phyloP scores from a whole-genome alignment of 345 rosid species.

The Adansonia digitata region DNA sequence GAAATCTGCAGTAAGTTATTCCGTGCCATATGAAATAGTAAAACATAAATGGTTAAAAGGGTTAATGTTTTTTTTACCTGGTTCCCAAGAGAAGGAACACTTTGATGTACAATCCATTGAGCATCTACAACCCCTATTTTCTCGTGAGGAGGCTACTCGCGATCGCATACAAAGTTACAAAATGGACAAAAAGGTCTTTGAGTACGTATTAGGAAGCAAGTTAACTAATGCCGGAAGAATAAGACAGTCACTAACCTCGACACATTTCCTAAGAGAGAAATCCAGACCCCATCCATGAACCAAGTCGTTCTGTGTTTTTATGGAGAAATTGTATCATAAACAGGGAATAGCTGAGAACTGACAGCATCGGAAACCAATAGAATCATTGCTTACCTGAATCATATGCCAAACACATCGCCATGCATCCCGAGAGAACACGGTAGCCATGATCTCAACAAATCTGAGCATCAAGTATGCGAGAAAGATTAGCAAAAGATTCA shows the following conservation, averaged over 20 bases:
- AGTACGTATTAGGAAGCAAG: not conserved
- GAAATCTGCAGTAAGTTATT: not conserved
- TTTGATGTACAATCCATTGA: conserved; percentile 64
- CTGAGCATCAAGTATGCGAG: conserved; percentile 30
- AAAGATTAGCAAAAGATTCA: not conserved
- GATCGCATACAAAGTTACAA: not conserved
- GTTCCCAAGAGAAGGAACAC: conserved; percentile 66
- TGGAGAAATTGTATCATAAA: not conserved
- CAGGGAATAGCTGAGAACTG: not conserved
- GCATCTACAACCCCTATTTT: conserved; percentile 72
- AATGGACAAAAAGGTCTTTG: not conserved
- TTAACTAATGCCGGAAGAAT: conserved; percentile 2
- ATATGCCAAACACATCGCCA: conserved; percentile 98
- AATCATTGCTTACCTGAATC: conserved; percentile 57
- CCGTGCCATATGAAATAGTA: not conserved
- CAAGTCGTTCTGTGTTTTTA: conserved; percentile 55
- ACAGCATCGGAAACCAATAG: not conserved
- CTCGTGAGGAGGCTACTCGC: conserved; percentile 54
- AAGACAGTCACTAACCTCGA: conserved; percentile 38
- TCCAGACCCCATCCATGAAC: conserved; percentile 83
- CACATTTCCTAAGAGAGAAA: conserved; percentile 62
- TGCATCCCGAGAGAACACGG: conserved; percentile 85
- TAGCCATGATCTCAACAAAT: conserved; percentile 97
- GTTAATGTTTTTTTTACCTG: conserved; percentile 47
- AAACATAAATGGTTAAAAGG: not conserved